Conservation (phyloP, 129 eudicot genomes). For the Flaveria robusta region DNA sequence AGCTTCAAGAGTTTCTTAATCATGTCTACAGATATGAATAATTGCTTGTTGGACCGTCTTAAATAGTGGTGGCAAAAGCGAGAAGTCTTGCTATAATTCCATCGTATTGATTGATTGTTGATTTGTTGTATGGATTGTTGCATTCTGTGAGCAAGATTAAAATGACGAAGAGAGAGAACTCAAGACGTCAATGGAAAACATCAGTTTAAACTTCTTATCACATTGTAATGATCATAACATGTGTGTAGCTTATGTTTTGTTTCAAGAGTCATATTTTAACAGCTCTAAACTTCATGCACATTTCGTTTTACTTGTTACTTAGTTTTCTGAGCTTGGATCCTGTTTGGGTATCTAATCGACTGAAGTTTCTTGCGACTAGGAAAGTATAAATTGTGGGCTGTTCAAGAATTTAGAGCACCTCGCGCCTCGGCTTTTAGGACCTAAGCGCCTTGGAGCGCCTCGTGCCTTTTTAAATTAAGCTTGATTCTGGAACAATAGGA, state of each 20-base stretch:
- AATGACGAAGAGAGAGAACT: not conserved
- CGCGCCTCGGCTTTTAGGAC: too few species aligned
- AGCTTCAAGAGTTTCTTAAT: not conserved
- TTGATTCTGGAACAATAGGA: not conserved
- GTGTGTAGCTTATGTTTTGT: not conserved
- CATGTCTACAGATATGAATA: not conserved
- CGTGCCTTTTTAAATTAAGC: not conserved
- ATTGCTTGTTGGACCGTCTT: not conserved
- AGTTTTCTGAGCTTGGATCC: not conserved
- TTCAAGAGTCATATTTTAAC: not conserved
- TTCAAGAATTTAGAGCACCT: too few species aligned
- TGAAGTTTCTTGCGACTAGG: not conserved
- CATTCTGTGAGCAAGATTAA: not conserved
- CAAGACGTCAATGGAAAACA: not conserved
- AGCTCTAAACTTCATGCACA: not conserved
- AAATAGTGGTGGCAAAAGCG: not conserved
- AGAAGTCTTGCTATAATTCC: not conserved
- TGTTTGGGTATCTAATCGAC: not conserved
- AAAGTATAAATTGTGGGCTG: not conserved
- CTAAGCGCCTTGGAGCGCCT: too few species aligned
- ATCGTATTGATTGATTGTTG: not conserved
- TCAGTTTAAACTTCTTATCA: not conserved
- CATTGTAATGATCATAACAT: not conserved
- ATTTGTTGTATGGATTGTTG: not conserved
- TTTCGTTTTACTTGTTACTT: not conserved